Base-by-base conservation (phyloP, 495 filamentous ascomycete genomes). In the Saxophila tyrrhenica region DNA sequence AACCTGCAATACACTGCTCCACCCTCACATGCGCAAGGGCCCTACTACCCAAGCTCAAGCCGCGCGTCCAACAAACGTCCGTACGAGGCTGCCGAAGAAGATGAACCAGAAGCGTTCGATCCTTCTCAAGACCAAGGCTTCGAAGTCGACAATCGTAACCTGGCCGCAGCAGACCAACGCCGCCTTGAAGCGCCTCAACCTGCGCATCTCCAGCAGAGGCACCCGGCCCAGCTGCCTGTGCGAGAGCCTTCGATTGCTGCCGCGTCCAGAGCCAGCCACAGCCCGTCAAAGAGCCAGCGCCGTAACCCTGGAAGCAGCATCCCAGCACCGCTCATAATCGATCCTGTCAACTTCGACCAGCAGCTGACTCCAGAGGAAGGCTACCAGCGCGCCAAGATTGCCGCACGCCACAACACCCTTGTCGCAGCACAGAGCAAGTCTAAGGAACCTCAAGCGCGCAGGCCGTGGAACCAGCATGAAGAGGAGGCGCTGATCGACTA, bases 391-490 rank as follows among this genome's bases (percentile, higher is more conserved):
- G 25, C 62, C 48, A 54, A 64, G 48, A 50, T 58, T 52, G 15
- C 67, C 51, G 54, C 65, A 22, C 47, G 56, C 41, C 48, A 59
- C 7, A 35, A 57, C 52, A 45, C 57, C 48, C 24, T 60, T 16
- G n/a, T 17, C 9, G 44, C 53, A 5, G 25, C 29, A 21, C 47
- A 50, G 41, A 20, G 17, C 3, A 38, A 46, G 21, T 50, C 49
- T 44, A 60, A 70, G 2, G 78, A 82, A 57, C 52, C 39, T 20
- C n/a, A n/a, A 35, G 13, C 29, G 29, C 77, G 81, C 25, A 66
- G 59, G 19, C 64, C 70, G 0, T 79, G 77, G 77, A 66, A 69
- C 7, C 55, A 56, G 0, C 62, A 70, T 13, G 80, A 83, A 56
- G 72, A 71, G 3, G 54, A 67, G 22, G 63, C 62, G 25, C 70